phyloP scores from a whole-genome alignment of 495 filamentous ascomycete species.

The Penicillium chermesinum region DNA sequence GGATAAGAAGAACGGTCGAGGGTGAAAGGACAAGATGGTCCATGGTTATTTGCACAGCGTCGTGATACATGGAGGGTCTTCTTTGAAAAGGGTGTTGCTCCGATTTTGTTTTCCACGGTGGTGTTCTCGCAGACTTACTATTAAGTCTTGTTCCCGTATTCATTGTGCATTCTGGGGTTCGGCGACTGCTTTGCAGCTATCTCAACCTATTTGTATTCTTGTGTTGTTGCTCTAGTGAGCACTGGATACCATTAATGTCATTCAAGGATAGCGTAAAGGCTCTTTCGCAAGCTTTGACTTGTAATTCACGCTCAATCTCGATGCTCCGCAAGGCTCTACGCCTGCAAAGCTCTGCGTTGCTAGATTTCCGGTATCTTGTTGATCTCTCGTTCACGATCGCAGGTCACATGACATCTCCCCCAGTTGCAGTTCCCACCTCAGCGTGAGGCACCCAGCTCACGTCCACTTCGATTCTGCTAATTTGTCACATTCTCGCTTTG shows the following conservation, averaged over 20 bases:
- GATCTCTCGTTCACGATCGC: too few relatives aligned
- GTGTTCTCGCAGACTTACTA: conserved; percentile 9
- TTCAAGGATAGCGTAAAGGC: background rate
- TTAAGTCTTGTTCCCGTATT: conserved; percentile 17
- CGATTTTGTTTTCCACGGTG: conserved; percentile 14
- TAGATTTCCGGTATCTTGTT: too few relatives aligned
- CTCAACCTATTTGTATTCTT: conserved; percentile 16
- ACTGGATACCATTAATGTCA: conserved; percentile 23
- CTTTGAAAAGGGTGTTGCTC: conserved; percentile 20
- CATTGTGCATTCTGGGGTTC: conserved; percentile 31
- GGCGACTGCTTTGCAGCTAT: conserved; percentile 21
- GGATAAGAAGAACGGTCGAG: conserved; percentile 29
- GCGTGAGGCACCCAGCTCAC: too few relatives aligned
- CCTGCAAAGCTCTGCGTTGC: too few relatives aligned
- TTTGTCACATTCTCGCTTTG: background rate
- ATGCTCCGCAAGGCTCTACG: too few relatives aligned
- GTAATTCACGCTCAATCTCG: too few relatives aligned
- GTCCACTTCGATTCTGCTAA: too few relatives aligned
- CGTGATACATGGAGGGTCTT: conserved; percentile 17
- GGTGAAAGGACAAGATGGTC: conserved; percentile 16
- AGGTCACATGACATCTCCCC: too few relatives aligned
- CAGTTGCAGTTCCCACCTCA: too few relatives aligned
- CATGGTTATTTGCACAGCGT: conserved; percentile 25
- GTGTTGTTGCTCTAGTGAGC: conserved; percentile 13
- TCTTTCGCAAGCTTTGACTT: conserved; percentile 1